These are phyloP conservation scores for Fagopyrum esculentum DNA, from an alignment of 148 eudicot genomes.

Conservation along the genomic window DNA sequence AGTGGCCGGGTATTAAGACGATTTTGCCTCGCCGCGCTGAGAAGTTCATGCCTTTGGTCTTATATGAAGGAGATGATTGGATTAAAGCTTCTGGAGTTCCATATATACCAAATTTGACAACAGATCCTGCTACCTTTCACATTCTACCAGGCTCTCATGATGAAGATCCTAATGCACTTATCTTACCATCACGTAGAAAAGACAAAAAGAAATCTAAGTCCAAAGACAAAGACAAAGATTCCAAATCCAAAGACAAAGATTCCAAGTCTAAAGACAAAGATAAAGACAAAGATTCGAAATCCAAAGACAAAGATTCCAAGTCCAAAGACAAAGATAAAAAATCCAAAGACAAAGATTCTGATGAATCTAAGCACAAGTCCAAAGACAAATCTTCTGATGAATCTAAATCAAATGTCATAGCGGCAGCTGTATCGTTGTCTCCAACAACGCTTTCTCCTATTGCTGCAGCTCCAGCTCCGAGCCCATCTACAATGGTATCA, in stretches of 20 bases:
- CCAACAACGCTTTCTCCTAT: neutral
- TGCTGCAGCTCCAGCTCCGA: neutral
- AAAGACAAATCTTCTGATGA: neutral
- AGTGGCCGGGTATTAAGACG: constrained; percentile 23
- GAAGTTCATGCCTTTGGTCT: constrained; percentile 22
- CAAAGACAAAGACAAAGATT: neutral
- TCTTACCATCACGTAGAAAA: neutral
- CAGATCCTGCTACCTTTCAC: constrained; percentile 4
- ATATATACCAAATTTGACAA: constrained; percentile 21
- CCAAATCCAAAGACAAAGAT: neutral
- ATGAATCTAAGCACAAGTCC: neutral
- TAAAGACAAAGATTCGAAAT: neutral
- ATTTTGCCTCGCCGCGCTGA: constrained; percentile 22
- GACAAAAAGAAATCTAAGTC: neutral
- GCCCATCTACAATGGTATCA: neutral
- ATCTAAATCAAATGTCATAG: neutral
- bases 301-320: no score
- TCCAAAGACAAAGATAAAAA: neutral
- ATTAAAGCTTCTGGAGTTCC: constrained; percentile 28
- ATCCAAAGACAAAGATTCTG: neutral
- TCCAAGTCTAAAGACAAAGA: neutral
- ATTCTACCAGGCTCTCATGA: constrained; percentile 4
- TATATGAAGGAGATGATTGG: constrained; percentile 26
- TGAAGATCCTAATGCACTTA: constrained; percentile 14
- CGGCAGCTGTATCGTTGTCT: neutral